A percentile compares a stretch with the other conserved stretches of the same genome.
Evolutionary conservation across 2,329 filamentous ascomycete genomes (phyloP).

Genomic region (Ophiostoma perfectum): DNA sequence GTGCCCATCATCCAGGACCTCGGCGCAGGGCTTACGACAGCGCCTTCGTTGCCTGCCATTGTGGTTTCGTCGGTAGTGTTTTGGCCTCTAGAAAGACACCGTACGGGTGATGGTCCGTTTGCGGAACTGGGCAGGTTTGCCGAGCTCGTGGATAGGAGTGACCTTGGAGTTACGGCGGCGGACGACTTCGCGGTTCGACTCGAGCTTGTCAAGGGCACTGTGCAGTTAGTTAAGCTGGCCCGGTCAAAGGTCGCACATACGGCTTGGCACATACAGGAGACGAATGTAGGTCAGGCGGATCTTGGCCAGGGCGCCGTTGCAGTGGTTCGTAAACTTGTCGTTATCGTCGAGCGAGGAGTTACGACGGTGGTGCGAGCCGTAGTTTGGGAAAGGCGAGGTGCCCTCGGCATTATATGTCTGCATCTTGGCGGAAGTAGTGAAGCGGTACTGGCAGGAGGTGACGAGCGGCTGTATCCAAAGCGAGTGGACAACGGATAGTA

Average conservation of each 20-base stretch:
- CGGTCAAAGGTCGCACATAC: neutral
- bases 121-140: constrained; percentile 30
- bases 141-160: constrained; percentile 22
- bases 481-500: neutral
- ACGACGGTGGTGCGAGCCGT: constrained; percentile 5
- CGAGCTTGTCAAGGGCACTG: constrained; percentile 26
- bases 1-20: constrained; percentile 42
- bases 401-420: constrained; percentile 21
- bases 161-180: constrained; percentile 31
- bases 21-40: neutral
- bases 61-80: neutral
- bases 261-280: constrained; percentile 24
- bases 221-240: neutral
- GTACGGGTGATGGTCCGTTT: constrained; percentile 33
- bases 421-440: neutral
- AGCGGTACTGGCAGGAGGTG: too few relatives aligned
- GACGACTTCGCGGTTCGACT: constrained; percentile 21
- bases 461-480: neutral
- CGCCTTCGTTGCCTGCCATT: neutral
- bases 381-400: constrained; percentile 17
- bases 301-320: constrained; percentile 41
- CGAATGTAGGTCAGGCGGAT: constrained; percentile 43
- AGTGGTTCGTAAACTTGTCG: constrained; percentile 37
- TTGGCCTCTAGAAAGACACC: constrained; percentile 24
- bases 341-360: constrained; percentile 23